Evolutionary conservation across 352 stramenopile genomes (phyloP).

Genomic region (Globisporangium echinulatum): DNA sequence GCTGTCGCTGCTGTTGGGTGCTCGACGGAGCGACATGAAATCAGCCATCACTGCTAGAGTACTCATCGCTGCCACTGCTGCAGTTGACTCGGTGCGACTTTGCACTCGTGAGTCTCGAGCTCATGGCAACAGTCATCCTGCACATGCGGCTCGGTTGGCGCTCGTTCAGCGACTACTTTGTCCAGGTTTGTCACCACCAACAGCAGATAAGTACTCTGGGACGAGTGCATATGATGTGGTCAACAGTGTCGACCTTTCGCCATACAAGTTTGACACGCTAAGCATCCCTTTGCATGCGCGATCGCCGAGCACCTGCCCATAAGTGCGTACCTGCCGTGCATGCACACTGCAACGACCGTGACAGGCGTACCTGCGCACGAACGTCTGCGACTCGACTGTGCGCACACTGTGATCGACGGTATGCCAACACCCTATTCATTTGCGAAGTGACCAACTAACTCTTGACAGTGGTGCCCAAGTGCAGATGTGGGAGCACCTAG

Average conservation of each 20-base stretch:
- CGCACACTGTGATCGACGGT: background rate
- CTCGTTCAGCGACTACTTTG: constrained; percentile 5
- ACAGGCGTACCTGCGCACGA: too few species aligned
- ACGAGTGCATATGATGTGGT: constrained; percentile 34
- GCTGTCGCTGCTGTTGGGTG: too few species aligned
- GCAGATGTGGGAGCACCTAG: constrained; percentile 14
- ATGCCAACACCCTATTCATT: constrained; percentile 1
- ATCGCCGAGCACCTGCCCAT: constrained; percentile 5
- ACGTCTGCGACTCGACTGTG: too few species aligned
- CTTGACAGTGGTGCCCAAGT: too few species aligned
- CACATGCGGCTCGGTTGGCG: constrained; percentile 29
- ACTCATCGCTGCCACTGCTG: too few species aligned
- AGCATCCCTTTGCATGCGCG: constrained; percentile 13
- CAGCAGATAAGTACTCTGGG: constrained; percentile 30
- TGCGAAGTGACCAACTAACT: background rate
- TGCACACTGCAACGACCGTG: background rate
- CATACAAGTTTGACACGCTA: constrained; percentile 32
- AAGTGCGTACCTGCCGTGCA: constrained; percentile 1
- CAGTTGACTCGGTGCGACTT: constrained; percentile 15
- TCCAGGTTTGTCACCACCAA: constrained; percentile 16
- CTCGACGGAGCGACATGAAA: too few species aligned
- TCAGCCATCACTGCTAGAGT: too few species aligned
- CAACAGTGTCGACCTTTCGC: constrained; percentile 9
- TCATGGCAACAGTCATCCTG: constrained; percentile 40
- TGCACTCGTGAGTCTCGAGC: constrained; percentile 21